Percentiles rank a stretch among this genome's conserved stretches.
Evolutionary conservation across 2,329 filamentous ascomycete species (phyloP).

Genomic region (Tympanopsis confertula): DNA sequence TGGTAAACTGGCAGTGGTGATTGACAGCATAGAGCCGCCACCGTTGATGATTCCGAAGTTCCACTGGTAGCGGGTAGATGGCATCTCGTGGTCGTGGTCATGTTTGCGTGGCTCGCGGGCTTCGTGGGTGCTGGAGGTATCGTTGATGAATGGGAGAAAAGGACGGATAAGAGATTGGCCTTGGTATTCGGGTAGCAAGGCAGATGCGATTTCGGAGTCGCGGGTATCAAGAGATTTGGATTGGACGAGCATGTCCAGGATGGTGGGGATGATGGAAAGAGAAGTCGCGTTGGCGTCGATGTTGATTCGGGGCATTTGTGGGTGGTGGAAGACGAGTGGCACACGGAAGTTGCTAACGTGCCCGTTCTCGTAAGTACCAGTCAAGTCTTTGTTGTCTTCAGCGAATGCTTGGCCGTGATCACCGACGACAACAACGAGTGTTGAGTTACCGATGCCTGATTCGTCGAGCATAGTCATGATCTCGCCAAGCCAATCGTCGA

Average conservation of each 20-base stretch:
- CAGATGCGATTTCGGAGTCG: constrained; percentile 18
- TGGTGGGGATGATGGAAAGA: constrained; percentile 29
- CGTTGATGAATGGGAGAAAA: no score
- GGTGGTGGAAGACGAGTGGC: constrained; percentile 29
- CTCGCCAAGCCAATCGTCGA: constrained; percentile 23
- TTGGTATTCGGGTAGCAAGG: constrained; percentile 29
- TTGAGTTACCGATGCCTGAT: constrained; percentile 27
- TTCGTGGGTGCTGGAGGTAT: constrained; percentile 17
- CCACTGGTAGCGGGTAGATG: constrained; percentile 36
- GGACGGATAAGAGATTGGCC: constrained; percentile 32
- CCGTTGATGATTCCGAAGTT: constrained; percentile 39
- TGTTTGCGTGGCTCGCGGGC: no score
- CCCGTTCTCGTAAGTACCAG: constrained; percentile 27
- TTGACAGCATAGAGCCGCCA: constrained; percentile 9
- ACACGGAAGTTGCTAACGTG: constrained; percentile 30
- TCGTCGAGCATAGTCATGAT: constrained; percentile 27
- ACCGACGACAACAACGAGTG: constrained; percentile 30
- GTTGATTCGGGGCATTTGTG: constrained; percentile 25
- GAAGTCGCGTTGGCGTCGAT: constrained; percentile 24
- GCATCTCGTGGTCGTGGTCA: no score
- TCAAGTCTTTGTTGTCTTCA: constrained; percentile 22
- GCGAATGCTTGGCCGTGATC: constrained; percentile 29
- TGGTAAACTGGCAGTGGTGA: constrained; percentile 9
- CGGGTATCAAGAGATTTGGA: constrained; percentile 21
- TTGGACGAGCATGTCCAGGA: constrained; percentile 28